Conservation (phyloP, 169 alveolate species). For the Amoebophrya sp. region DNA sequence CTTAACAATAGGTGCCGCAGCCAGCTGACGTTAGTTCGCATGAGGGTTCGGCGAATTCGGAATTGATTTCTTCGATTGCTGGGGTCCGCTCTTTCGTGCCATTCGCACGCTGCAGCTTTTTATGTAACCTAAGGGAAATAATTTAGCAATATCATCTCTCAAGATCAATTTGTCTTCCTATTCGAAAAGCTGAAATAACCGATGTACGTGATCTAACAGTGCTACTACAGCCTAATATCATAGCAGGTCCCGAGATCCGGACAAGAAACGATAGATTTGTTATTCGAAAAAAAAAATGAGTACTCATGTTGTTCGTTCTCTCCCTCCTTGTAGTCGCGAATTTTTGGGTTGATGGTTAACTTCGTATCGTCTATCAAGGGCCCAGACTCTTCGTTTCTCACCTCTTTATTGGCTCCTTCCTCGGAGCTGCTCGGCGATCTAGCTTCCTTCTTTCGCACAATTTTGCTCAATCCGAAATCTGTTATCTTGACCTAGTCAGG, state of each 20-base stretch:
- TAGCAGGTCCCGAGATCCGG: no score
- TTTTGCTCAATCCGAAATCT: slow-evolving; percentile 77
- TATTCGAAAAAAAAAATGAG: neutral
- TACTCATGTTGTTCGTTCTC: neutral
- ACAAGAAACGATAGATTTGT: no score
- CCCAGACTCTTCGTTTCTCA: neutral
- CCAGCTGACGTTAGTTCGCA: slow-evolving; percentile 73
- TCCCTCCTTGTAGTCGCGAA: neutral
- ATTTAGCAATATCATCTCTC: no score
- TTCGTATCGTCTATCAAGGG: neutral
- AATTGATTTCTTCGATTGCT: slow-evolving; percentile 33
- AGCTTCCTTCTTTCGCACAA: neutral
- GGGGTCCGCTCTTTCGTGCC: slow-evolving; percentile 56
- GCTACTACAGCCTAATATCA: no score
- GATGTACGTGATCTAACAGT: neutral
- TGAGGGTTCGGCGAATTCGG: neutral
- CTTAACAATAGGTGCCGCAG: slow-evolving; percentile 80
- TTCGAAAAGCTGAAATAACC: no score
- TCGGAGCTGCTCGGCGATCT: neutral
- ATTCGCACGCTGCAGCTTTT: slow-evolving; percentile 53
- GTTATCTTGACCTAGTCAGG: slow-evolving; percentile 73
- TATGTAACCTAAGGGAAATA: neutral
- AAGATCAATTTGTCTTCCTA: no score
- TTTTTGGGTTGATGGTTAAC: neutral
- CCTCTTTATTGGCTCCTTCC: neutral